A percentile compares a stretch with the other conserved stretches of the same genome.
These are phyloP conservation scores for Scedosporium apiospermum DNA, from an alignment of 2,329 filamentous ascomycete species.

Conservation along the genomic window DNA sequence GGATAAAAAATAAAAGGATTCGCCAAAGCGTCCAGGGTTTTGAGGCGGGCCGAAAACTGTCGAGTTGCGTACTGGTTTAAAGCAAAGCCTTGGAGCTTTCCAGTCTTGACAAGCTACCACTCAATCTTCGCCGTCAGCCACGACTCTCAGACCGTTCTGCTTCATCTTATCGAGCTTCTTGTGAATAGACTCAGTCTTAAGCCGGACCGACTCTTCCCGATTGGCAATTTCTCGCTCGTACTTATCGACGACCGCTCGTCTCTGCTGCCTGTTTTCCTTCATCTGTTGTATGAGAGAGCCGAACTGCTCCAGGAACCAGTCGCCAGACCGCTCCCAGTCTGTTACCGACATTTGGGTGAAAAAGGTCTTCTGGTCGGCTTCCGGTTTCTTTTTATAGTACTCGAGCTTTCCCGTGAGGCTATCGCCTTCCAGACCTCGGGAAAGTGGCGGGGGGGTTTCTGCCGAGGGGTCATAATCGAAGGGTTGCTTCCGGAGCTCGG, in stretches of 20 bases:
- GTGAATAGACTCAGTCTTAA: constrained; percentile 43
- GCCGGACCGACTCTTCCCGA: constrained; percentile 44
- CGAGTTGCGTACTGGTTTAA: not conserved
- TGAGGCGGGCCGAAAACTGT: too few relatives aligned
- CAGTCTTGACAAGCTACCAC: not conserved
- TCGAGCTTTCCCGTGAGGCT: constrained; percentile 38
- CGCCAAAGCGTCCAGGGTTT: too few relatives aligned
- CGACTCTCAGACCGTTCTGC: constrained; percentile 46
- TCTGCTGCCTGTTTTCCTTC: constrained; percentile 36
- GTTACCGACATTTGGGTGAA: constrained; percentile 43
- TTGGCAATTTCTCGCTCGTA: constrained; percentile 47
- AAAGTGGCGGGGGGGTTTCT: constrained; percentile 23
- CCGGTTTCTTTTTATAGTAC: constrained; percentile 36
- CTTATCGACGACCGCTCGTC: constrained; percentile 36
- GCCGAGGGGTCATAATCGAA: constrained; percentile 49
- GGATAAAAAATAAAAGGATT: too few relatives aligned
- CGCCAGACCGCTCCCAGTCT: constrained; percentile 50
- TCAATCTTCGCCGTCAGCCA: constrained; percentile 26
- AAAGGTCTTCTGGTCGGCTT: constrained; percentile 37
- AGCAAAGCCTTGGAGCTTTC: not conserved
- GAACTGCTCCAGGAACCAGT: constrained; percentile 51
- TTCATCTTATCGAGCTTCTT: constrained; percentile 45
- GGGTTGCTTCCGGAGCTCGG: constrained; percentile 37
- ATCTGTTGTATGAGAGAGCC: constrained; percentile 37
- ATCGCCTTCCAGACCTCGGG: constrained; percentile 23